Percentiles rank a stretch among this genome's conserved stretches.
phyloP scores from a whole-genome alignment of 129 eudicot species.

The Flaveria robusta region DNA sequence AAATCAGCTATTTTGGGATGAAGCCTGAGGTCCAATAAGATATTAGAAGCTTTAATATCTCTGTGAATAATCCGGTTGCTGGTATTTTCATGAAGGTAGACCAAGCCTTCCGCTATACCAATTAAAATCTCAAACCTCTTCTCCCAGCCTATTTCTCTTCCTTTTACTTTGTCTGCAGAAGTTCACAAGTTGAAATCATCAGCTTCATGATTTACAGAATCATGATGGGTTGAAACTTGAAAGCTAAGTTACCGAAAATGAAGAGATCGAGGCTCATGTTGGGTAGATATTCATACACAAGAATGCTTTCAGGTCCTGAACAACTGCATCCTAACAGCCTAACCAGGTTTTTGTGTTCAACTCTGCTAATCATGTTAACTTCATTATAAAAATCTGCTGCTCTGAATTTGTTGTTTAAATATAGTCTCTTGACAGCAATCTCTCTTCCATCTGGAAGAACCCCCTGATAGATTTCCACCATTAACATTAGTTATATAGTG shows the following conservation, averaged over 20 bases:
- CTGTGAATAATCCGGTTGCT: slow-evolving; percentile 70
- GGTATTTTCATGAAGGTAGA: slow-evolving; percentile 85
- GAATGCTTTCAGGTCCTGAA: slow-evolving; percentile 83
- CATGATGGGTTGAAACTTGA: neutral
- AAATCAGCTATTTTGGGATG: slow-evolving; percentile 91
- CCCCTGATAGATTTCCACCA: slow-evolving; percentile 54
- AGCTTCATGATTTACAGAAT: slow-evolving; percentile 13
- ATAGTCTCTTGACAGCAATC: slow-evolving; percentile 90
- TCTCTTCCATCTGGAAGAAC: slow-evolving; percentile 80
- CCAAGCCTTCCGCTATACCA: slow-evolving; percentile 81
- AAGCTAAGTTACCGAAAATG: slow-evolving; percentile 54
- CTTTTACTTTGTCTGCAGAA: slow-evolving; percentile 54
- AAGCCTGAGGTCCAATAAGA: slow-evolving; percentile 68
- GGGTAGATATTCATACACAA: slow-evolving; percentile 71
- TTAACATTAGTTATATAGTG: slow-evolving; percentile 7
- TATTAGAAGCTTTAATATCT: slow-evolving; percentile 81
- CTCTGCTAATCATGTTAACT: slow-evolving; percentile 71
- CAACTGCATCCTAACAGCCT: slow-evolving; percentile 83
- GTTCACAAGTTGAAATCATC: neutral
- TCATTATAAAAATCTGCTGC: slow-evolving; percentile 88
- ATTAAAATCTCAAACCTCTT: slow-evolving; percentile 63
- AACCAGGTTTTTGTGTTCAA: slow-evolving; percentile 83
- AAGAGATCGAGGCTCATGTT: slow-evolving; percentile 74
- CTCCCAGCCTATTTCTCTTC: slow-evolving; percentile 75
- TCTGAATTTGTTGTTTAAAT: slow-evolving; percentile 78